Conservation (phyloP, 768 basidiomycete species). For the Russula lepida region DNA sequence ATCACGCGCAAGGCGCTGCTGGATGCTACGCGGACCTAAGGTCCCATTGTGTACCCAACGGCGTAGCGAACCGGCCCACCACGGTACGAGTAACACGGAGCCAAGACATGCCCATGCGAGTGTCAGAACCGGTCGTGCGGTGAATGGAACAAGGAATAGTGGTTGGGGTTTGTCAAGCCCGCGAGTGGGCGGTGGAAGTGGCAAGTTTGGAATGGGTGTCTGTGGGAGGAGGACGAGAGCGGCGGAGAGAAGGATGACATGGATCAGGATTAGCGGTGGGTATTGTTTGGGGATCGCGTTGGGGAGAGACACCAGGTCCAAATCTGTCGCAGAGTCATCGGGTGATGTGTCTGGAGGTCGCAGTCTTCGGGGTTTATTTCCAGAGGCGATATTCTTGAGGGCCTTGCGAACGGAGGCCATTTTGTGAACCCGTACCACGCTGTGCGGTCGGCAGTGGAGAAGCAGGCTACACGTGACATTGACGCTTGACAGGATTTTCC, state of each 20-base stretch:
- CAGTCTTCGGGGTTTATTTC: background rate
- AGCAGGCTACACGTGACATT: too few relatives aligned
- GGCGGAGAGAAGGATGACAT: slow-evolving; percentile 8
- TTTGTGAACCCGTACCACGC: background rate
- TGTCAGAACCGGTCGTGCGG: slow-evolving; percentile 49
- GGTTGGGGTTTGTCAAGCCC: slow-evolving; percentile 56
- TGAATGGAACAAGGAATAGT: slow-evolving; percentile 59
- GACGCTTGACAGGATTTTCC: too few relatives aligned
- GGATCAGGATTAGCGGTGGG: slow-evolving; percentile 10
- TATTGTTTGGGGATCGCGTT: slow-evolving; percentile 11
- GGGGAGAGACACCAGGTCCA: slow-evolving; percentile 2
- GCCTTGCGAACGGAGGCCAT: slow-evolving; percentile 13
- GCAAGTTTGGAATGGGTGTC: slow-evolving; percentile 6
- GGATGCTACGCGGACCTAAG: slow-evolving; percentile 36
- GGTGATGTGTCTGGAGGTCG: background rate
- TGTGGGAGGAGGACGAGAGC: slow-evolving; percentile 10
- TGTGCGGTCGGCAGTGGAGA: too few relatives aligned
- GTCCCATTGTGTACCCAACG: slow-evolving; percentile 46
- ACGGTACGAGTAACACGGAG: slow-evolving; percentile 44
- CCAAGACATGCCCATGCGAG: slow-evolving; percentile 51
- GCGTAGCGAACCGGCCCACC: slow-evolving; percentile 67
- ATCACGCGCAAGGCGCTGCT: slow-evolving; percentile 33
- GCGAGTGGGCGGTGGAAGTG: slow-evolving; percentile 9
- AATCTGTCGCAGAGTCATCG: background rate
- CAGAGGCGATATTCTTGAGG: slow-evolving; percentile 3